Conservation (phyloP, 495 filamentous ascomycete genomes). For the Penicillium cataractarum region DNA sequence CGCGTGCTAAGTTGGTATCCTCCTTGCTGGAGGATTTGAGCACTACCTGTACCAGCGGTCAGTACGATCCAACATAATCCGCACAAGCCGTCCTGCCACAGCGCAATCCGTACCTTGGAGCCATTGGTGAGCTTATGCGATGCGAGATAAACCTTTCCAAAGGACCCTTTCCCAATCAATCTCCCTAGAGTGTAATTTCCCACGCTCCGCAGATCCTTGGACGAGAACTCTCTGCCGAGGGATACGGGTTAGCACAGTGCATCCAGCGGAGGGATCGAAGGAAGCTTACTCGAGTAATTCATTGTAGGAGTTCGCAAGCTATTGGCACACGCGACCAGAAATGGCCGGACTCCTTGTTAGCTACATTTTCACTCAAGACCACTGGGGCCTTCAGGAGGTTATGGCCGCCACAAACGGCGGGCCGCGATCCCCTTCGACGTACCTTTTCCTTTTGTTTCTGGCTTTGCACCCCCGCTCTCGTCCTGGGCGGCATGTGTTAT, state of each 20-base stretch:
- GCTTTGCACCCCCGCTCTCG: conserved; percentile 85
- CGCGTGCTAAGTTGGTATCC: conserved; percentile 91
- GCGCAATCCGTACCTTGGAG: conserved; percentile 74
- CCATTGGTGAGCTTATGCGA: conserved; percentile 98
- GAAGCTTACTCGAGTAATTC: conserved; percentile 84
- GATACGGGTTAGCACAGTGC: conserved; percentile 18
- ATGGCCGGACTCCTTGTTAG: conserved; percentile 26
- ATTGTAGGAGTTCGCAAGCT: conserved; percentile 97
- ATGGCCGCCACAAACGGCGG: neutral
- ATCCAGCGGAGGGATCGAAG: neutral
- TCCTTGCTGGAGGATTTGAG: conserved; percentile 97
- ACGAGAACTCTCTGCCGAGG: conserved; percentile 81
- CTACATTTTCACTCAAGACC: conserved; percentile 13
- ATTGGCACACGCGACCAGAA: conserved; percentile 24
- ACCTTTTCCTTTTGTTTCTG: conserved; percentile 96
- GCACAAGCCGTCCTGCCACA: neutral
- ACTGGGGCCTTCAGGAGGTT: neutral
- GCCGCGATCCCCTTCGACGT: conserved; percentile 28
- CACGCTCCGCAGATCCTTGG: conserved; percentile 84
- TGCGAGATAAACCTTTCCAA: conserved; percentile 97
- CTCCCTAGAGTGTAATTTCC: conserved; percentile 92
- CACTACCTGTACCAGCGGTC: conserved; percentile 68
- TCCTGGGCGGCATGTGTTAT: conserved; percentile 65
- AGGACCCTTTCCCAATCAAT: conserved; percentile 95
- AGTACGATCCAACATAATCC: neutral